Conservation (phyloP, 331 rosid species). For the Ulmus americana region DNA sequence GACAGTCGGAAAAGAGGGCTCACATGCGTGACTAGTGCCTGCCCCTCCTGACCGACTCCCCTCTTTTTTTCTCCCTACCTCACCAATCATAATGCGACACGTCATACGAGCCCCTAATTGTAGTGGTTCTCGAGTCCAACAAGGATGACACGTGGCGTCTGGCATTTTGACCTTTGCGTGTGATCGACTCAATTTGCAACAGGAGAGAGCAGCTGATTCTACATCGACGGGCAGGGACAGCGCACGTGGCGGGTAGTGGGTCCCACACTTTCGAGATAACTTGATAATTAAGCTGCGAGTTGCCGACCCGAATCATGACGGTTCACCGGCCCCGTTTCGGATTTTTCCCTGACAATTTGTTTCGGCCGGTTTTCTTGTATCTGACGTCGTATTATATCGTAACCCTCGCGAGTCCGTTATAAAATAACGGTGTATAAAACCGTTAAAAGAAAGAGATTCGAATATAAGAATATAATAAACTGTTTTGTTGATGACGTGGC, state of each 20-base stretch:
- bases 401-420: too few relatives aligned
- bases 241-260: slow-evolving; percentile 30
- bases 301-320: slow-evolving; percentile 45
- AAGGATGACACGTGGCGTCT: slow-evolving; percentile 41
- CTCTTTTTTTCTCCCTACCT: background rate
- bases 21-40: slow-evolving; percentile 51
- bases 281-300: slow-evolving; percentile 34
- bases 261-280: slow-evolving; percentile 25
- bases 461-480: too few relatives aligned
- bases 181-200: slow-evolving; percentile 29
- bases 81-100: slow-evolving; percentile 12
- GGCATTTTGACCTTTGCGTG: slow-evolving; percentile 31
- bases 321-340: slow-evolving; percentile 25
- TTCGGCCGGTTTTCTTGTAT: slow-evolving; percentile 24
- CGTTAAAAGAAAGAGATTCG: too few relatives aligned
- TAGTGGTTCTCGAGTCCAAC: slow-evolving; percentile 26
- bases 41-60: slow-evolving; percentile 24
- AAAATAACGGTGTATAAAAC: too few relatives aligned
- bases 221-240: slow-evolving; percentile 20
- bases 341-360: slow-evolving; percentile 26
- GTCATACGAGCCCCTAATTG: slow-evolving; percentile 11
- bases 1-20: slow-evolving; percentile 7
- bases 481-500: slow-evolving; percentile 2
- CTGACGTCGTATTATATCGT: background rate
- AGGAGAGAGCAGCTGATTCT: background rate